phyloP scores from a whole-genome alignment of 2,329 filamentous ascomycete species.

The Dryadomyces quercivorus region DNA sequence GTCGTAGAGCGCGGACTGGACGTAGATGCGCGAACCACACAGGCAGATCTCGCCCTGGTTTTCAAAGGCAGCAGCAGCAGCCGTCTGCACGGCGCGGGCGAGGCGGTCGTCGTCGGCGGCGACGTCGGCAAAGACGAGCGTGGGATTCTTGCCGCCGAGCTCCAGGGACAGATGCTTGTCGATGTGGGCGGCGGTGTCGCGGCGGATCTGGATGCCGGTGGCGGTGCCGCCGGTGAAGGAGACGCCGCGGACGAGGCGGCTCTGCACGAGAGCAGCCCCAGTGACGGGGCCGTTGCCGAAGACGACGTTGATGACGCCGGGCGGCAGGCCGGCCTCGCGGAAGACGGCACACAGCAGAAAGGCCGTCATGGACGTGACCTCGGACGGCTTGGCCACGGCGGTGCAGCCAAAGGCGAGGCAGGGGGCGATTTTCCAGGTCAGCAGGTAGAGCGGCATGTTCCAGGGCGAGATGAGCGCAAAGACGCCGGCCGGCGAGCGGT shows the following conservation, averaged over 20 bases:
- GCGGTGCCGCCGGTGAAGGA: constrained; percentile 63
- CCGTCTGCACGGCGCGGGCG: constrained; percentile 17
- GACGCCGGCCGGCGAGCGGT: constrained; percentile 65
- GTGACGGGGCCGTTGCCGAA: constrained; percentile 55
- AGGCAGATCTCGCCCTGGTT: constrained; percentile 50
- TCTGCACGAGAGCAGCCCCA: constrained; percentile 51
- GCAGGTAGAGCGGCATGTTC: constrained; percentile 70
- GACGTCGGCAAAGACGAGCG: constrained; percentile 50
- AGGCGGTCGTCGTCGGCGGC: constrained; percentile 52
- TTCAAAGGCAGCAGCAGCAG: constrained; percentile 18
- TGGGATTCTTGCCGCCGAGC: constrained; percentile 49
- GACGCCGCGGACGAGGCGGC: constrained; percentile 54
- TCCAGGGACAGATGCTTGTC: constrained; percentile 50
- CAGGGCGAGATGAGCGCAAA: constrained; percentile 67
- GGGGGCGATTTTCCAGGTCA: constrained; percentile 65
- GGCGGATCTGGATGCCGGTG: constrained; percentile 54
- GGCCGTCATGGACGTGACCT: constrained; percentile 51
- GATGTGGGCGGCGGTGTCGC: constrained; percentile 53
- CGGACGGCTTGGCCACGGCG: constrained; percentile 49
- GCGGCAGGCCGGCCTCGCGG: constrained; percentile 57
- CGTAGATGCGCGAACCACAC: constrained; percentile 45
- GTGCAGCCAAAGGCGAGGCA: constrained; percentile 53
- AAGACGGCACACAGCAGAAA: constrained; percentile 52
- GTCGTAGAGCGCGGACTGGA: constrained; percentile 44
- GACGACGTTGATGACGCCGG: constrained; percentile 64